These are phyloP conservation scores for Plantago elongata DNA, from an alignment of 257 asterid species.

Conservation along the genomic window DNA sequence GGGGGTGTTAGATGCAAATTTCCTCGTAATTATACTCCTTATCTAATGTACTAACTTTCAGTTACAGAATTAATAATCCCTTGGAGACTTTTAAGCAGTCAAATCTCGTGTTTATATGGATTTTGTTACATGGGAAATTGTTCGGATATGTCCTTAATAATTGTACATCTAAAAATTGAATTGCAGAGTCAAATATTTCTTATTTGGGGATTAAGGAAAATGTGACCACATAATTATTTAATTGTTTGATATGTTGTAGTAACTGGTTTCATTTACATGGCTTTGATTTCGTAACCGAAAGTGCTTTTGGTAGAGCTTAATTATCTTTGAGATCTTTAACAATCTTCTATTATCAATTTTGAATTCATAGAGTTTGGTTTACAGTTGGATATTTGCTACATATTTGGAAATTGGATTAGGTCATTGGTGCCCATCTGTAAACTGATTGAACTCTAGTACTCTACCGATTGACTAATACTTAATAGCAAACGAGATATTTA, in stretches of 20 bases:
- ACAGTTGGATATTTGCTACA: slow-evolving; percentile 5
- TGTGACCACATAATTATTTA: background rate
- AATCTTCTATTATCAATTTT: slow-evolving; percentile 7
- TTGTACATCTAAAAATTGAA: background rate
- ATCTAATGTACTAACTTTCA: background rate
- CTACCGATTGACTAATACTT: background rate
- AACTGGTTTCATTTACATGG: background rate
- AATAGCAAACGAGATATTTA: too few relatives aligned
- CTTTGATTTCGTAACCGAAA: too few relatives aligned
- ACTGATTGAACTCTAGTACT: background rate
- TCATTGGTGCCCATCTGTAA: slow-evolving; percentile 14
- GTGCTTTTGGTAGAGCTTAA: slow-evolving; percentile 8
- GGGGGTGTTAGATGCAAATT: too few relatives aligned
- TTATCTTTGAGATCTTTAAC: slow-evolving; percentile 19
- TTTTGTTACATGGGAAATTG: background rate
- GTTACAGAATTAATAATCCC: background rate
- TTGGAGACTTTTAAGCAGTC: background rate
- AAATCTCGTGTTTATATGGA: too few relatives aligned
- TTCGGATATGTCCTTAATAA: too few relatives aligned
- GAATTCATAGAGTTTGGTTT: slow-evolving; percentile 2
- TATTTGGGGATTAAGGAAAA: background rate
- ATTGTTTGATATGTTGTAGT: background rate
- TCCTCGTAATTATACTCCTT: too few relatives aligned
- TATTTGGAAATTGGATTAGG: slow-evolving; percentile 2
- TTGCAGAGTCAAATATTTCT: background rate